Base-by-base conservation (phyloP, 2,329 filamentous ascomycete species). In the Botrytis fragariae region DNA sequence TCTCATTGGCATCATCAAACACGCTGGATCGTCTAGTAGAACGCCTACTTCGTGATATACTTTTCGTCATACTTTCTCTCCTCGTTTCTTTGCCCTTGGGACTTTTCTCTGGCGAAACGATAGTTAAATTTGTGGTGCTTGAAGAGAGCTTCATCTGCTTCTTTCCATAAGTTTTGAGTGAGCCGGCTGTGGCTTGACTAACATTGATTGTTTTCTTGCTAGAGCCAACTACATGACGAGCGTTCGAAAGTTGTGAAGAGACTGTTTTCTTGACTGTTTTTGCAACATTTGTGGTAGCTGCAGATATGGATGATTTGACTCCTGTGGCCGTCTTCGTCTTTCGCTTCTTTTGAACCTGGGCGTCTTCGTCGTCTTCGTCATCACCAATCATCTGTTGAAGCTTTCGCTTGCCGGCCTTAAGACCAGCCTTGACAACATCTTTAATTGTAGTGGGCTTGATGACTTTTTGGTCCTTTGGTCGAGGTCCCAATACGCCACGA, bases 401-500 rank as follows among this genome's bases (percentile, higher is more conserved):
- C 82, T 90, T 90, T 74, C 88, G 83, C 82, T 90, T 90, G 65
- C 85, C 84, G 7, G 84, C 83, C 78, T 85, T 87, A 70, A 84
- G 80, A 70, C 77, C 76, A n/a, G 76, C 79, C 57, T 80, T 81
- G 73, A 84, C 76, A 39, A 75, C 75, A 48, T 82, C 81, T 32
- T 80, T 81, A 39, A 81, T 77, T n/a, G 63, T 78, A 37, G 68
- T 83, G 44, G 85, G 82, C 78, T 87, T 87, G 57, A 84, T 80
- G 0, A 82, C 80, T 77, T 85, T 89, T 71, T 85, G 83, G 42
- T 88, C 87, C 77, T 88, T 87, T 37, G 87, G 86, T 79, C 88
- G 89, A 12, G 89, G 89, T 0, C 89, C 89, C 51, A 91, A 83
- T 32, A 91, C 86, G 60, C 89, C 89, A 72, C 89, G 87, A 81